Base-by-base conservation (phyloP, 176 grass and related monocot species). In the Themeda triandra region DNA sequence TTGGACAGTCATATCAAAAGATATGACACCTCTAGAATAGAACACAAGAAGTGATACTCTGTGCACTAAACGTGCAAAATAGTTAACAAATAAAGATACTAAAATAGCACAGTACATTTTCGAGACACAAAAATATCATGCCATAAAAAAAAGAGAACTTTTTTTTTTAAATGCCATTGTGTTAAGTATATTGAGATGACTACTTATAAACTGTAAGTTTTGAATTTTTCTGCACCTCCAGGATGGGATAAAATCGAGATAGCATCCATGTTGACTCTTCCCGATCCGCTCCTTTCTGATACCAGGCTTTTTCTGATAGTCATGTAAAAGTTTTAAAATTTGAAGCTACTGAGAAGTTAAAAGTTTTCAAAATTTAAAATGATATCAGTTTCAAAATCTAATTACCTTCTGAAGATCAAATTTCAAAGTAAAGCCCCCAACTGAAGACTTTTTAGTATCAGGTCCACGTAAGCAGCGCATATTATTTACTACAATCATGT, bases 191-290 rank as follows among this genome's bases (percentile, higher is more conserved):
- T 8, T 75, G 9, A 84, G 8, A 49, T 21, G 41, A 83, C 45
- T 80, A n/a, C 29, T 86, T 71, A 35, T n/a, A 41, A 44, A 23
- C 14, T 35, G 21, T 24, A 64, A 46, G 13, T 64, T 65, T 48
- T 53, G 33, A 10, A 75, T 27, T 68, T 69, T 73, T 66, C 66
- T 67, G 19, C 70, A 97, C 94, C 94, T 94, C 94, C 30, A 97
- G 87, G 63, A 97, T 39, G 74, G 92, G 94, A 88, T 97, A 94
- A 97, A 97, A 97, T 27, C 86, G 76, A 64, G 92, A 97, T 11
- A 92, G 73, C 62, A 78, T 86, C 94, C 92, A 94, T 64, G 86
- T 87, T 76, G 87, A 89, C 59, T 88, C 89, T 73, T 97, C 92
- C 35, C 81, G 24, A 70, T 84, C 62, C 89, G 84, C 39, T 97